These are phyloP conservation scores for Vigna nakashimae DNA, from an alignment of 306 rosid genomes.

Conservation along the genomic window DNA sequence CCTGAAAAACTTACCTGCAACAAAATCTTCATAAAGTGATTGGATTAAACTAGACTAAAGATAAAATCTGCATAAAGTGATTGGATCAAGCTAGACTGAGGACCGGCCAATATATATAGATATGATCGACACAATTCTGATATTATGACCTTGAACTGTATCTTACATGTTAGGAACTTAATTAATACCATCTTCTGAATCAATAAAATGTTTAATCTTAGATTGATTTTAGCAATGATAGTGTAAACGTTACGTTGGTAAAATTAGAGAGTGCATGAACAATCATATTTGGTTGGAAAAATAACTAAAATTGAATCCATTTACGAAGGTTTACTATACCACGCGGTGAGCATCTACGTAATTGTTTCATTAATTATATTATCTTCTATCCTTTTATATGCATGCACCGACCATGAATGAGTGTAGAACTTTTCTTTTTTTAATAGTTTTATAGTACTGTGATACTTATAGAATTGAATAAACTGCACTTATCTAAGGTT, in stretches of 20 bases:
- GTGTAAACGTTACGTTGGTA: neutral
- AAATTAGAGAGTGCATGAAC: neutral
- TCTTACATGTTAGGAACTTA: neutral
- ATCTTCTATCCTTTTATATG: neutral
- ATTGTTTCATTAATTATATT: neutral
- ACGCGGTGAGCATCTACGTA: neutral
- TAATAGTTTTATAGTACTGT: neutral
- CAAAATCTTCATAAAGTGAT: slow-evolving; percentile 20
- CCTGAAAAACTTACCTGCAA: neutral
- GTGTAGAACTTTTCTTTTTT: neutral
- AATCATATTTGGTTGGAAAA: neutral
- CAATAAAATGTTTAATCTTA: neutral
- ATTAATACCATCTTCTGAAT: neutral
- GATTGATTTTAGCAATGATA: neutral
- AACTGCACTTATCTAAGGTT: neutral
- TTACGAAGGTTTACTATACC: neutral
- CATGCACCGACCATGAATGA: slow-evolving; percentile 11
- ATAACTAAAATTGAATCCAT: neutral
- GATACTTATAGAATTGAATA: neutral
- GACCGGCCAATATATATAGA: neutral
- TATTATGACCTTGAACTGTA: neutral
- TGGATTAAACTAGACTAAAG: neutral
- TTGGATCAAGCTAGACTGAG: neutral
- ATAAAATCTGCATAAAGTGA: slow-evolving; percentile 23
- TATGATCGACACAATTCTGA: neutral